Percentiles rank a stretch among this genome's conserved stretches.
Evolutionary conservation across 1,284 basidiomycete genomes (phyloP).

Genomic region (Malassezia dermatis): DNA sequence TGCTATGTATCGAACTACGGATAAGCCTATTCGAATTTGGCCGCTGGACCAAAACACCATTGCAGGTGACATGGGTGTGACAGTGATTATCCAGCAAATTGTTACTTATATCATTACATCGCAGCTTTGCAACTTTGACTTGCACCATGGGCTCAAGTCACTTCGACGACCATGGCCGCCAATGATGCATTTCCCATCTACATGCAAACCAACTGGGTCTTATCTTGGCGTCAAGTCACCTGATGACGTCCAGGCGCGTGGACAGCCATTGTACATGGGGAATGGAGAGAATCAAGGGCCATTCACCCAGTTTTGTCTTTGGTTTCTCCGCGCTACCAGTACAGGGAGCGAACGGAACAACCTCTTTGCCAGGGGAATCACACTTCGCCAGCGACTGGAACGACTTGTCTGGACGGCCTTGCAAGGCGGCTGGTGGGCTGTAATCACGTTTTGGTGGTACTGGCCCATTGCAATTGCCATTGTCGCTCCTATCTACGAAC

Average conservation of each 20-base stretch:
- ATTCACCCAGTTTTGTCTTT: slow-evolving; percentile 23
- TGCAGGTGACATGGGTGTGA: slow-evolving; percentile 44
- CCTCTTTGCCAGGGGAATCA: slow-evolving; percentile 25
- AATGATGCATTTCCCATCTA: slow-evolving; percentile 31
- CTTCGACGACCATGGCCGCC: slow-evolving; percentile 37
- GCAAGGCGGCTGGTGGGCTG: slow-evolving; percentile 34
- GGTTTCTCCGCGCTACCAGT: slow-evolving; percentile 28
- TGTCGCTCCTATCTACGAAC: slow-evolving; percentile 39
- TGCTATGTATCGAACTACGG: slow-evolving; percentile 25
- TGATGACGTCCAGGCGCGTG: slow-evolving; percentile 21
- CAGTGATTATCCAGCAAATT: slow-evolving; percentile 39
- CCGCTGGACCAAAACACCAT: slow-evolving; percentile 31
- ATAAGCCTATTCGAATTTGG: slow-evolving; percentile 26
- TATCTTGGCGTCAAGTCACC: slow-evolving; percentile 25
- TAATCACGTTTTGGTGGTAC: slow-evolving; percentile 40
- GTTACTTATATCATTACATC: slow-evolving; percentile 41
- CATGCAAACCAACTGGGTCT: slow-evolving; percentile 21
- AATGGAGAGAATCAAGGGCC: slow-evolving; percentile 16
- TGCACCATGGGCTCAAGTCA: slow-evolving; percentile 28
- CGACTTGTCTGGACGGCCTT: slow-evolving; percentile 34
- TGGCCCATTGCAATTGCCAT: slow-evolving; percentile 44
- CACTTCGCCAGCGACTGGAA: slow-evolving; percentile 27
- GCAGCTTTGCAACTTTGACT: slow-evolving; percentile 28
- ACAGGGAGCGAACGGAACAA: slow-evolving; percentile 38
- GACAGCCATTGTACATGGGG: slow-evolving; percentile 23